Evolutionary conservation across 1,284 basidiomycete genomes (phyloP), one percentile per base, ranked within the genome.

Genomic region (Heterobasidion occidentale): DNA sequence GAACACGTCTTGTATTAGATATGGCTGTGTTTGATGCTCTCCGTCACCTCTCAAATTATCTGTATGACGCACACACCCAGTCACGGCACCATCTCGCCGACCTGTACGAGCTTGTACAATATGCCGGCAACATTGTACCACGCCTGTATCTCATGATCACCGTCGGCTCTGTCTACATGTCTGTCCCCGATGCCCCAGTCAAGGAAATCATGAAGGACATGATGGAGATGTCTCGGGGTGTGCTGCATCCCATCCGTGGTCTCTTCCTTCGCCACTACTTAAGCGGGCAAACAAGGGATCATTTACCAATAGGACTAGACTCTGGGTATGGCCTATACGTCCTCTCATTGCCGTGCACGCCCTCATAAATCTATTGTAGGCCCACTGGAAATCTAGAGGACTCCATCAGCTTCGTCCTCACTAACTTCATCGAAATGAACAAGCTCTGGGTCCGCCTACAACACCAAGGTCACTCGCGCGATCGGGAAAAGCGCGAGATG

Each of bases 181-280:
- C 92, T 19, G 87, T 97, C 48, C 85, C 92, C 2, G 94, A 96
- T 56, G 93, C 94, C 7, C 94, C 94, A 7, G 86, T 97, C 58
- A 95, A 94, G 77, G 94, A 98, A 74, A 93, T 98, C 63, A 98
- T 97, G 94, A 97, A 96, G 79, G 94, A 98, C 72, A 96, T 98
- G 94, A 90, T 98, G 86, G 94, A 98, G 71, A 98, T 98, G 94
- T 93, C 92, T 35, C 79, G 94, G 42, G 94, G 95, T 59, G 92
- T 97, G 5, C 79, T 98, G 62, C 93, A 97, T 70, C 94, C 94
- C 15, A 94, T 93, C 47, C 79, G 95, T 53, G 95, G 94, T 35
- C 74, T 98, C 44, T 98, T 98, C 73, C 75, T 98, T 45, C 80
- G 94, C 15, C 94, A 98, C 69, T 98, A 98, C 70, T 82, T 98